Base-by-base conservation (phyloP, 2,329 filamentous ascomycete genomes). In the Microcera coccophila region DNA sequence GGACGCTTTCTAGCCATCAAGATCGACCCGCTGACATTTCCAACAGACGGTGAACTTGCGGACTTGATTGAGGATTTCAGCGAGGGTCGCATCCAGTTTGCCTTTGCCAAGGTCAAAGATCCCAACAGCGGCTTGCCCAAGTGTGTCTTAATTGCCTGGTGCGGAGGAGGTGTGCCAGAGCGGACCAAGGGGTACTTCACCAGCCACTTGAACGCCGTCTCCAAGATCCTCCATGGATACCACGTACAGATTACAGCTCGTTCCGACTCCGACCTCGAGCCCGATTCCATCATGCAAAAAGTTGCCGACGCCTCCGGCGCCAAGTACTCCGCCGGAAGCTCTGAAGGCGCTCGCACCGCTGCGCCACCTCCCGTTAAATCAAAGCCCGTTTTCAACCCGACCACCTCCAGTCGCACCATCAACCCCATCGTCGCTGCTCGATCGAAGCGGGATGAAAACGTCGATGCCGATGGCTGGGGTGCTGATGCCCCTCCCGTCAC, bases 161-260 rank as follows among this genome's bases (percentile, higher is more conserved):
- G 93, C 66, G 93, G 93, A 54, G 91, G 94, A 62, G 93, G 93
- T 57, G 93, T 98, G 14, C 93, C 93, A n/a, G 93, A 98, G 70
- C 79, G 91, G 59, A 97, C 91, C 48, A 98, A 97, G 71, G 93
- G 93, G 53, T 97, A 97, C 70, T 98, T 98, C 65, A 95, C 89
- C 54, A 96, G 90, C 70, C 91, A 98, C 69, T 74, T 93, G 36
- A 84, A 86, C 47, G 85, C 89, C 36, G 90, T 97, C 28, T 84
- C 90, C 49, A 96, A 95, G 69, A 77, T 96, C 55, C 79, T 98
- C 32, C 90, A 96, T 71, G 90, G 93, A 54, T 98, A 97, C 67
- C 93, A 98, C 65, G 90, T 98, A 45, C 91, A 98, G 71, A 87
- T 98, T 58, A 97, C 90, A 39, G 93, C 93, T 47, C 87, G 93